These are phyloP conservation scores for Geotrichum cucujoidarum DNA, from an alignment of 1,139 yeast genomes.

Conservation along the genomic window DNA sequence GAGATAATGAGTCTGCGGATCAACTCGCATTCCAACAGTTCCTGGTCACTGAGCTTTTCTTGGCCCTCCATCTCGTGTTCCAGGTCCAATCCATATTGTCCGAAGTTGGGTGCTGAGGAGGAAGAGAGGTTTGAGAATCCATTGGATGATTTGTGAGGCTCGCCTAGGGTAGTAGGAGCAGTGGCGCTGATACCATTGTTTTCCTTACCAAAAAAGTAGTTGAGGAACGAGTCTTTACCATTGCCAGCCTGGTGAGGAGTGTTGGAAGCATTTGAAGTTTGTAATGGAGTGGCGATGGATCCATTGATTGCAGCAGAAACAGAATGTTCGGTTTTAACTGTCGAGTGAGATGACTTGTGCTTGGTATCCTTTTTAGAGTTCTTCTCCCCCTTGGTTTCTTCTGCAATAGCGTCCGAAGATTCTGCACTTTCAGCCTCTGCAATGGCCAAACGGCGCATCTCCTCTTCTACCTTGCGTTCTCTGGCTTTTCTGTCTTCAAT, in stretches of 20 bases:
- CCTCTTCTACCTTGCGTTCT: conserved; percentile 24
- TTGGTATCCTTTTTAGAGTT: neutral
- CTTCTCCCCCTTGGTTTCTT: neutral
- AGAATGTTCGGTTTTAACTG: conserved; percentile 4
- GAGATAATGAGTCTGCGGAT: conserved; percentile 88
- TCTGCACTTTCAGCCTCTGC: conserved; percentile 14
- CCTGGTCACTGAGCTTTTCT: conserved; percentile 63
- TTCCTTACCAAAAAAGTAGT: conserved; percentile 90
- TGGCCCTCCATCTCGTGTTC: conserved; percentile 25
- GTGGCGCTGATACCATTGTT: neutral
- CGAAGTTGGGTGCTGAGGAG: neutral
- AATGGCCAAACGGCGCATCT: conserved; percentile 15
- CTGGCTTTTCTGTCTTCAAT: conserved; percentile 54
- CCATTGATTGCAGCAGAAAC: conserved; percentile 11
- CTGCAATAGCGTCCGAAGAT: neutral
- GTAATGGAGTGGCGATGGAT: neutral
- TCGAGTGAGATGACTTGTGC: neutral
- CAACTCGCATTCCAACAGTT: conserved; percentile 89
- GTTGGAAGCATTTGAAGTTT: conserved; percentile 6
- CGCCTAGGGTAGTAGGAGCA: neutral
- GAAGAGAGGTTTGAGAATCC: neutral
- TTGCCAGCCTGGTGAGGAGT: conserved; percentile 21
- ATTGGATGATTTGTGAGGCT: neutral
- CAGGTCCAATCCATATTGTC: conserved; percentile 1
- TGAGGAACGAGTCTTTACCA: conserved; percentile 70